These are phyloP conservation scores for Petunia secreta DNA, from an alignment of 257 asterid species.

Conservation along the genomic window DNA sequence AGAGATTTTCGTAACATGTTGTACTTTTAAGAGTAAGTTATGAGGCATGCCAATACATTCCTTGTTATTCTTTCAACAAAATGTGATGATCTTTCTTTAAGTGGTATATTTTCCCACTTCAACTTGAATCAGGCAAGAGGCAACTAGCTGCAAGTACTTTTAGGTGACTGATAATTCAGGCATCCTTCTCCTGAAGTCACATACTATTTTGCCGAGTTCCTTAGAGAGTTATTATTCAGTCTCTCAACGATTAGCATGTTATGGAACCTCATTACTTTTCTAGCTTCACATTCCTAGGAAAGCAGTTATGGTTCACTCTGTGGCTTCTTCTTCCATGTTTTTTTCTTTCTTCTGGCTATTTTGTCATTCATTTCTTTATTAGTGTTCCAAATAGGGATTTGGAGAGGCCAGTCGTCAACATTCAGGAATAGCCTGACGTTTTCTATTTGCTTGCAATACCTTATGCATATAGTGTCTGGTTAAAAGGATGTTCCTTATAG, in stretches of 20 bases:
- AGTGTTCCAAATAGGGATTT: background rate
- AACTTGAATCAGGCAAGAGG: background rate
- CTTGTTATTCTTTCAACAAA: constrained; percentile 15
- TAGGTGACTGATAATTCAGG: background rate
- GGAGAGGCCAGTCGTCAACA: background rate
- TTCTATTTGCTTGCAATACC: background rate
- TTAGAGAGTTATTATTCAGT: background rate
- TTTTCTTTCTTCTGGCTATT: constrained; percentile 4
- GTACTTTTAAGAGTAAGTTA: background rate
- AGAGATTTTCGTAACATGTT: background rate
- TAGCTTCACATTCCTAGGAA: constrained; percentile 8
- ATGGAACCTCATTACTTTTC: background rate
- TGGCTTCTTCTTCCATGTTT: background rate
- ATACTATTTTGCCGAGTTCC: constrained; percentile 13
- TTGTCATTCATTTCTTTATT: background rate
- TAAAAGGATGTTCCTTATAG: constrained; percentile 13
- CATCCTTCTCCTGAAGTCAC: background rate
- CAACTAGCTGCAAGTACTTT: constrained; percentile 17
- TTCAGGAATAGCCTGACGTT: constrained; percentile 4
- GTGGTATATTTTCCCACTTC: background rate
- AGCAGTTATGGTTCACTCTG: background rate
- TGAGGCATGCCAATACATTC: background rate
- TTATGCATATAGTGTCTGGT: constrained; percentile 18
- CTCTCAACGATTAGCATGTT: constrained; percentile 1
- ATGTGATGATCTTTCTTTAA: constrained; percentile 19